Percentiles rank a stretch among this genome's conserved stretches.
These are phyloP conservation scores for Tillandsia fasciculata DNA, from an alignment of 176 grass and related monocot genomes.

Conservation along the genomic window DNA sequence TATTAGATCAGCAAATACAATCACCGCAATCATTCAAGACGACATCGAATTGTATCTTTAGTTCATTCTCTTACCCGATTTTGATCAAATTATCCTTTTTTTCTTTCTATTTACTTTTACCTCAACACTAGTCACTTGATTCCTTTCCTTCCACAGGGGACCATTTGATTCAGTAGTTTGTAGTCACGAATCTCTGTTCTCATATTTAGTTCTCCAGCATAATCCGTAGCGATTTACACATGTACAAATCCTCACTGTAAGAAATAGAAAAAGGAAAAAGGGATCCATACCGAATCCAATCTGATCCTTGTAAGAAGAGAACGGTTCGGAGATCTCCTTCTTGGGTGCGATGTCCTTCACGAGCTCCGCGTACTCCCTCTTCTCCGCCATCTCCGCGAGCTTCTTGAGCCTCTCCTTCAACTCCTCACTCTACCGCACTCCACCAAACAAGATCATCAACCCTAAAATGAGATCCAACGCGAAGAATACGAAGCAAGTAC, in stretches of 20 bases:
- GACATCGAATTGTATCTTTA: too few species aligned
- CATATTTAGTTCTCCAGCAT: too few species aligned
- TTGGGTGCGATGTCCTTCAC: slow-evolving; percentile 57
- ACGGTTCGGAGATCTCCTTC: slow-evolving; percentile 53
- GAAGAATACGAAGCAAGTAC: neutral
- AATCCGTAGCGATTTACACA: too few species aligned
- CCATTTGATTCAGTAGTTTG: too few species aligned
- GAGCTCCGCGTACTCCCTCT: slow-evolving; percentile 71
- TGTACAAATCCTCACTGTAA: neutral
- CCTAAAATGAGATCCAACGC: neutral
- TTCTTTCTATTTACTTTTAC: too few species aligned
- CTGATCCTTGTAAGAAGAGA: slow-evolving; percentile 95
- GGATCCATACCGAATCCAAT: slow-evolving; percentile 65
- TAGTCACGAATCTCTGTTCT: too few species aligned
- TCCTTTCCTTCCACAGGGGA: too few species aligned
- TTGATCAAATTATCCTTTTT: too few species aligned
- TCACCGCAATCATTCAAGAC: too few species aligned
- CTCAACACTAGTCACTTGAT: too few species aligned
- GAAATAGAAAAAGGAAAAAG: neutral
- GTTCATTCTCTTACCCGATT: too few species aligned
- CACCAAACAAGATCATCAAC: slow-evolving; percentile 1
- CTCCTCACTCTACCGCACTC: slow-evolving; percentile 51
- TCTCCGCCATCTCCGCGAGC: slow-evolving; percentile 70
- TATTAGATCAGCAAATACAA: too few species aligned
- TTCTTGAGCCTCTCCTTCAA: slow-evolving; percentile 77